Evolutionary conservation across 495 filamentous ascomycete species (phyloP), one percentile per base, ranked within the genome.

Genomic region (Penicillium canariense): DNA sequence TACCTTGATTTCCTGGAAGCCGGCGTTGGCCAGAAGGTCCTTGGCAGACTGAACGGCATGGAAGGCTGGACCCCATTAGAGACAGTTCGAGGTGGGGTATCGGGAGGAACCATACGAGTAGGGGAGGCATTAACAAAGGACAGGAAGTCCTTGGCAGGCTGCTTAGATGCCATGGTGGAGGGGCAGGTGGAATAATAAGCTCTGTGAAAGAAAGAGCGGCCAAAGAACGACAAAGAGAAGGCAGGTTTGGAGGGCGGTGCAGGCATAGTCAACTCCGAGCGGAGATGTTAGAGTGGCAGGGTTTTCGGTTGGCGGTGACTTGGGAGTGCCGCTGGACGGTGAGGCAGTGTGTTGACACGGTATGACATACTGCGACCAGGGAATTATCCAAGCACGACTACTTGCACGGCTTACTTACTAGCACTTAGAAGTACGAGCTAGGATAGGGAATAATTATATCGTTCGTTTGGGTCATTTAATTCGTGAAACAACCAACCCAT

Each of bases 111-210:
- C 86, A 56, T 83, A 98, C 94, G 93, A 54, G 92, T 96, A 11
- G 95, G 94, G 45, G 91, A 96, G 50, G 87, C 87, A 72, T 97
- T 94, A 68, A 98, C 85, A 76, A 96, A 98, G 68, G 88, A 87
- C 62, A 97, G 70, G 65, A 98, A 96, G 70, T 91, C 89, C 73
- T 88, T 74, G 47, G 89, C 91, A 53, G 80, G 74, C 63, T 79
- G 74, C 48, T 84, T 73, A 34, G 81, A 79, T 38, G 83, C 77
- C 84, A 89, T 87, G 49, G 61, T 76, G 31, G 26, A 23, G 8
- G 46, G 43, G 27, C 30, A 48, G 7, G 46, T 28, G 43, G 61
- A 68, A 55, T 57, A 71, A 56, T 56, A 70, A 20, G 49, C 48
- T 12, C 50, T 45, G 36, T 55, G 38, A 38, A 43, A 36, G 30